A percentile compares a stretch with the other conserved stretches of the same genome.
Evolutionary conservation across 1,284 basidiomycete genomes (phyloP).

Genomic region (Ceratobasidium sp.): DNA sequence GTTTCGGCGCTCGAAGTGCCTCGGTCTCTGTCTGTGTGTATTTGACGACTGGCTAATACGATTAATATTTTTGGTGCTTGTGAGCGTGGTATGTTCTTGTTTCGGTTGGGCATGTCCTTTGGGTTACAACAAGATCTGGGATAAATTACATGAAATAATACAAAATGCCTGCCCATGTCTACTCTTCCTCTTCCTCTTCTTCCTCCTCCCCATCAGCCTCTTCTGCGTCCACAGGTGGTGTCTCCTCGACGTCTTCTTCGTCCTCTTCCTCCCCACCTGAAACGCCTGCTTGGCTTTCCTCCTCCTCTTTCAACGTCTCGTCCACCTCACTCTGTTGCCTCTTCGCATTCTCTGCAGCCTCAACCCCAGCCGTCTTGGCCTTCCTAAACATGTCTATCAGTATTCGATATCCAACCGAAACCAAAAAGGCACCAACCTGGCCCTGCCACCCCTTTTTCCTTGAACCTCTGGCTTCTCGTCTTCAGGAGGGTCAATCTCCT

Average conservation of each 20-base stretch:
- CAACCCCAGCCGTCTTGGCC: constrained; percentile 3
- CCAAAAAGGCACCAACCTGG: neutral
- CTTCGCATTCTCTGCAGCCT: neutral
- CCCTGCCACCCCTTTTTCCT: neutral
- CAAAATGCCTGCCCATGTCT: neutral
- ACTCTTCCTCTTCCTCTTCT: neutral
- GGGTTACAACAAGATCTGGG: neutral
- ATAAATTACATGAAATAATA: constrained; percentile 19
- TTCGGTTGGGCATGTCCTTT: too few relatives aligned
- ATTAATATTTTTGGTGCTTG: neutral
- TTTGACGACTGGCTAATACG: neutral
- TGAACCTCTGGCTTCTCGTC: neutral
- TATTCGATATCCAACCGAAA: neutral
- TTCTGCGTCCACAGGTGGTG: neutral
- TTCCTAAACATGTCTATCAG: neutral
- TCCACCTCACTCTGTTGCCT: neutral
- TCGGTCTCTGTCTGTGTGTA: constrained; percentile 5
- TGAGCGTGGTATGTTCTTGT: too few relatives aligned
- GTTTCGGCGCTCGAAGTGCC: neutral
- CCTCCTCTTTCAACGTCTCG: neutral
- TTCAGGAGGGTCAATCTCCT: constrained; percentile 13
- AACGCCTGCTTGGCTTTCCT: neutral
- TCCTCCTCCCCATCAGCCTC: constrained; percentile 23
- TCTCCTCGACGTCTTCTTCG: neutral
- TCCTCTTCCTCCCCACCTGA: constrained; percentile 10